Base-by-base conservation (phyloP, 345 rosid genomes). In the Populus ilicifolia region DNA sequence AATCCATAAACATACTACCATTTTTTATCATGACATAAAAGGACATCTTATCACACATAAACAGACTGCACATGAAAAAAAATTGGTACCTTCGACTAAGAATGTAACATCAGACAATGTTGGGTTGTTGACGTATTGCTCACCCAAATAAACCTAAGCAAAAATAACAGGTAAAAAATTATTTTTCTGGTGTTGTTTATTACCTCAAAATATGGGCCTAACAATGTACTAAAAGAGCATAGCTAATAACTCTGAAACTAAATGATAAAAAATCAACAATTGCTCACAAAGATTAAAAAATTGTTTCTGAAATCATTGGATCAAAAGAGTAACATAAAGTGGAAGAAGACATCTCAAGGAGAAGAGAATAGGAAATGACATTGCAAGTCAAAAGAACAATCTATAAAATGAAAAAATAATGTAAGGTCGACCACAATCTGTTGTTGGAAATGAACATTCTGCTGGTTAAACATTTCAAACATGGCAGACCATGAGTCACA, bases 101-200 rank as follows among this genome's bases (percentile, higher is more conserved):
- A 92, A 92, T n/a, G 88, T 87, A 67, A 92, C 85, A 83, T 92
- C 94, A 46, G 97, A 89, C 81, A 90, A 78, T 44, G 90, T 89
- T 20, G 90, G 83, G 75, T 88, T 87, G 83, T 92, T 92, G 33
- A 90, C 94, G 74, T 79, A 92, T 67, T 85, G 83, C 83, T 89
- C 92, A 66, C 93, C 97, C 86, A 89, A 44, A 75, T 86, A 90
- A 36, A 86, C 91, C 97, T 92, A 77, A 77, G 76, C 25, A 62
- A 66, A 62, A 74, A 50, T 5, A 52, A 66, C 10, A 12, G 14
- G 23, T 23, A 70, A 5, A 75, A 23, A 35, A 43, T 79, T 43
- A 74, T 8, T 71, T 67, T 70, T 21, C 48, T 13, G 20, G 20
- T 48, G 16, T 52, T 67, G 10, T 66, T 62, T 70, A 21, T 29